phyloP scores from a whole-genome alignment of 164 flowering plant species.

The Chloranthus sessilifolius region DNA sequence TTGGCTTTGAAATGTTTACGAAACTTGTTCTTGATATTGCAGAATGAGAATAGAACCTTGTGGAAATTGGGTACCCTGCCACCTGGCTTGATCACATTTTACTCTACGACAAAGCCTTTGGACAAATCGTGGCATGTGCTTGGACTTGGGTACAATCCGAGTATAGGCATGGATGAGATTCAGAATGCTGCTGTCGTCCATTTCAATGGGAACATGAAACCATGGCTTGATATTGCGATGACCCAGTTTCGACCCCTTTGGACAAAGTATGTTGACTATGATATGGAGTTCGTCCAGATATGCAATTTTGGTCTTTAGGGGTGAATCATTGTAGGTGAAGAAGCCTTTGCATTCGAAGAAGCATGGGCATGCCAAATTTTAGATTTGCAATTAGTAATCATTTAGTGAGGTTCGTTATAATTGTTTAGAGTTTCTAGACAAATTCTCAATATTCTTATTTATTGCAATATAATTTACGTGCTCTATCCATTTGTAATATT shows the following conservation, averaged over 20 bases:
- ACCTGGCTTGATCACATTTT: slow-evolving; percentile 24
- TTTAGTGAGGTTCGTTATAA: not conserved
- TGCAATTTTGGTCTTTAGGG: slow-evolving; percentile 18
- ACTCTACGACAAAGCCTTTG: slow-evolving; percentile 25
- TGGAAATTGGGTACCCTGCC: slow-evolving; percentile 21
- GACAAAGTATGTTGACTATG: slow-evolving; percentile 20
- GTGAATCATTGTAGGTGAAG: slow-evolving; percentile 1
- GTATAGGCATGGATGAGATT: slow-evolving; percentile 26
- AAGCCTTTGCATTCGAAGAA: not conserved
- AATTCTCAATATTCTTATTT: slow-evolving; percentile 2
- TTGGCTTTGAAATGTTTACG: not conserved
- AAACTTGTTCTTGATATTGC: not conserved
- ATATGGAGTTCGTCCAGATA: slow-evolving; percentile 17
- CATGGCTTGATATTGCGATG: slow-evolving; percentile 22
- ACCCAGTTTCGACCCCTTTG: slow-evolving; percentile 26
- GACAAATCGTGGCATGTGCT: slow-evolving; percentile 31
- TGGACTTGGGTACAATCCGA: slow-evolving; percentile 27
- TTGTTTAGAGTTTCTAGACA: not conserved
- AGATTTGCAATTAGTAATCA: not conserved
- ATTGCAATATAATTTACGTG: slow-evolving; percentile 1
- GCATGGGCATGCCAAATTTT: not conserved
- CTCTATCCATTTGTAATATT: too few relatives aligned
- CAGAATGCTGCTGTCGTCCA: slow-evolving; percentile 21
- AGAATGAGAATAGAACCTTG: slow-evolving; percentile 15
- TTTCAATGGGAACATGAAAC: slow-evolving; percentile 30